Evolutionary conservation across 495 filamentous ascomycete species (phyloP).

Genomic region (Hypoxylon subgilvum): DNA sequence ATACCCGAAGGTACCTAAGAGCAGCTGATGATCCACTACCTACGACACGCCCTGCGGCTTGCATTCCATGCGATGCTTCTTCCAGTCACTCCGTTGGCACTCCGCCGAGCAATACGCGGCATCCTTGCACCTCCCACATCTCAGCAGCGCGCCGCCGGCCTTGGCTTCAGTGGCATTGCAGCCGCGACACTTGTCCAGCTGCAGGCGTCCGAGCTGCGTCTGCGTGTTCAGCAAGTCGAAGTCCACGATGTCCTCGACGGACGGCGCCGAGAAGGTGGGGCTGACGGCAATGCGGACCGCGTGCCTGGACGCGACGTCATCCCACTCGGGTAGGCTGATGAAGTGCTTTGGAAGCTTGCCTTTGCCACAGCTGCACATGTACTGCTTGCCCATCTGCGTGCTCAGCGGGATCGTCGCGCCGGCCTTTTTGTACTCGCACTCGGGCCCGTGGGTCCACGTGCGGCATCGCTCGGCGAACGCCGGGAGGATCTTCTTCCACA

Average conservation of each 20-base stretch:
- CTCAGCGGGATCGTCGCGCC: constrained; percentile 39
- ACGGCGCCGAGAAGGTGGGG: constrained; percentile 38
- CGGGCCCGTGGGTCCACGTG: constrained; percentile 53
- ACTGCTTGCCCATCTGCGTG: constrained; percentile 27
- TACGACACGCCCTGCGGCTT: constrained; percentile 3
- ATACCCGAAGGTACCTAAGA: too few species aligned
- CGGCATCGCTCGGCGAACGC: constrained; percentile 61
- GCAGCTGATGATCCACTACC: background rate
- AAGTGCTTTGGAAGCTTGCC: constrained; percentile 43
- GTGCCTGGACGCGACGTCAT: constrained; percentile 23
- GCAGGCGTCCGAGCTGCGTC: background rate
- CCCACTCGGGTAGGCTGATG: constrained; percentile 43
- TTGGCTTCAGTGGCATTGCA: constrained; percentile 38
- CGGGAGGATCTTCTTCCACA: constrained; percentile 59
- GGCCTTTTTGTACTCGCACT: constrained; percentile 55
- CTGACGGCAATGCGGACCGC: constrained; percentile 48
- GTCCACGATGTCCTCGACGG: constrained; percentile 43
- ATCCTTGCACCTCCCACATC: constrained; percentile 38
- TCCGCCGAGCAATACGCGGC: constrained; percentile 44
- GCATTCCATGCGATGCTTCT: constrained; percentile 46
- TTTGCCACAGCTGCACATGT: constrained; percentile 48
- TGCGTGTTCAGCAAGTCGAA: constrained; percentile 3
- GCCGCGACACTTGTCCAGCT: constrained; percentile 28
- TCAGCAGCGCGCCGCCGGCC: constrained; percentile 32
- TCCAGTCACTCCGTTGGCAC: constrained; percentile 50